These are phyloP conservation scores for Apodospora peruviana DNA, from an alignment of 495 filamentous ascomycete species.

Conservation along the genomic window DNA sequence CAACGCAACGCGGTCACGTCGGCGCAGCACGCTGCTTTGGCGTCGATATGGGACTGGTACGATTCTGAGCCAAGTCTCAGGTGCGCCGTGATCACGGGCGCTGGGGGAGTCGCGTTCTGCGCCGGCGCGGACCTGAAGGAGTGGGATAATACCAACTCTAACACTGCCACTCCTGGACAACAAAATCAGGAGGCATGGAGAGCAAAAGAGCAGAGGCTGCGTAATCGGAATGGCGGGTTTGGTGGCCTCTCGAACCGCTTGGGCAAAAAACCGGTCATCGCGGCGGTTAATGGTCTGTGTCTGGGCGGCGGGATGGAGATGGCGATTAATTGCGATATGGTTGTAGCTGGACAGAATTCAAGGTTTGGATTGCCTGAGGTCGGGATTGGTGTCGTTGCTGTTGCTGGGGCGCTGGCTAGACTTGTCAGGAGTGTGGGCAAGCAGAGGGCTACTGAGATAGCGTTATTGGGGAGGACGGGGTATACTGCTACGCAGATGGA, in stretches of 20 bases:
- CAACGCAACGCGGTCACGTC: slow-evolving; percentile 54
- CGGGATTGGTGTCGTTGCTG: slow-evolving; percentile 62
- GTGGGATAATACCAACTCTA: slow-evolving; percentile 32
- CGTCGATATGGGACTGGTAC: slow-evolving; percentile 51
- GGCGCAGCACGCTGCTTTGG: slow-evolving; percentile 45
- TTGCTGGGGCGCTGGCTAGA: slow-evolving; percentile 69
- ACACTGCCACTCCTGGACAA: slow-evolving; percentile 44
- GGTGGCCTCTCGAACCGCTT: slow-evolving; percentile 42
- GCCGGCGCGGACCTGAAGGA: slow-evolving; percentile 54
- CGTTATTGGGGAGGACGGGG: slow-evolving; percentile 56
- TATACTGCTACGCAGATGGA: slow-evolving; percentile 58
- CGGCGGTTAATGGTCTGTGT: slow-evolving; percentile 72
- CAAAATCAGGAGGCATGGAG: slow-evolving; percentile 18
- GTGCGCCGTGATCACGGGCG: slow-evolving; percentile 53
- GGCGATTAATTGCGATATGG: slow-evolving; percentile 66
- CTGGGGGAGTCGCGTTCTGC: slow-evolving; percentile 45
- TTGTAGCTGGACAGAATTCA: slow-evolving; percentile 54
- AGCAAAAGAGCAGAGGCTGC: slow-evolving; percentile 1
- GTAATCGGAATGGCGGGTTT: slow-evolving; percentile 29
- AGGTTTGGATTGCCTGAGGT: slow-evolving; percentile 70
- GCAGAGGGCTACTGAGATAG: slow-evolving; percentile 69
- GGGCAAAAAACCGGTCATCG: slow-evolving; percentile 68
- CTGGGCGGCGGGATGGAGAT: slow-evolving; percentile 77
- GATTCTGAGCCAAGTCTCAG: slow-evolving; percentile 51
- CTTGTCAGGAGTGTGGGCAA: slow-evolving; percentile 61